Evolutionary conservation across 768 basidiomycete genomes (phyloP).

Genomic region (Xerocomellus intermedius): DNA sequence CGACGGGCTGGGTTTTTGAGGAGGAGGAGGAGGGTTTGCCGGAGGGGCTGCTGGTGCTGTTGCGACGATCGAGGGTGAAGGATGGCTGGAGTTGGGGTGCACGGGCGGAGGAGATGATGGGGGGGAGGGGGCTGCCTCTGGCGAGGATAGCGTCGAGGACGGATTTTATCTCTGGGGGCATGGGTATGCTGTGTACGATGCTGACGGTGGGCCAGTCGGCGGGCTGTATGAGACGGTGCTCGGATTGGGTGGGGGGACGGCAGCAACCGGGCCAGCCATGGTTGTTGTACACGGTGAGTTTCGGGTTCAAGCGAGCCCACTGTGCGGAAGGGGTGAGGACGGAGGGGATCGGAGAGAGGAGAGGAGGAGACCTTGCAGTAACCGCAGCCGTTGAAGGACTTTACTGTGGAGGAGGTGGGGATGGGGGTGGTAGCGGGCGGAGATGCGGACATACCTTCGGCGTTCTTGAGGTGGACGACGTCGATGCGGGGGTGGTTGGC

Average conservation of each 20-base stretch:
- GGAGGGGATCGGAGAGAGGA: conserved; percentile 18
- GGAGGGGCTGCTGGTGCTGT: conserved; percentile 36
- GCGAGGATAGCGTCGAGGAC: conserved; percentile 55
- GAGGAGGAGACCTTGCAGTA: conserved; percentile 73
- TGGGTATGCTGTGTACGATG: conserved; percentile 68
- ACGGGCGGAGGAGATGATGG: conserved; percentile 29
- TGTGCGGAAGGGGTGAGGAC: conserved; percentile 36
- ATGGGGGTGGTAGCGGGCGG: neutral
- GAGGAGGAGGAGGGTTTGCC: conserved; percentile 26
- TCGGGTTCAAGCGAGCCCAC: conserved; percentile 71
- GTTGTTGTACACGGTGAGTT: conserved; percentile 59
- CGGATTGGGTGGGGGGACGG: conserved; percentile 61
- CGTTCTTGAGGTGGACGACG: conserved; percentile 78
- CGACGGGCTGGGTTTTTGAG: conserved; percentile 36
- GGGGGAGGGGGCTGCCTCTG: conserved; percentile 35
- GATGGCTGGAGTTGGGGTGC: conserved; percentile 33
- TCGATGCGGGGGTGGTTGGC: conserved; percentile 72
- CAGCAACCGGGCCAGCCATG: conserved; percentile 90
- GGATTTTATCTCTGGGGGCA: conserved; percentile 70
- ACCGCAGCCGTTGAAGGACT: conserved; percentile 83
- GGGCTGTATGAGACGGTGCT: conserved; percentile 61
- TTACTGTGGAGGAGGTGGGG: conserved; percentile 46
- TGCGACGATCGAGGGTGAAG: conserved; percentile 44
- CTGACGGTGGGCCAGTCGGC: conserved; percentile 83
- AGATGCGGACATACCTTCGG: conserved; percentile 61